phyloP scores from a whole-genome alignment of 2,329 filamentous ascomycete genomes.

The Colletotrichum limetticola region DNA sequence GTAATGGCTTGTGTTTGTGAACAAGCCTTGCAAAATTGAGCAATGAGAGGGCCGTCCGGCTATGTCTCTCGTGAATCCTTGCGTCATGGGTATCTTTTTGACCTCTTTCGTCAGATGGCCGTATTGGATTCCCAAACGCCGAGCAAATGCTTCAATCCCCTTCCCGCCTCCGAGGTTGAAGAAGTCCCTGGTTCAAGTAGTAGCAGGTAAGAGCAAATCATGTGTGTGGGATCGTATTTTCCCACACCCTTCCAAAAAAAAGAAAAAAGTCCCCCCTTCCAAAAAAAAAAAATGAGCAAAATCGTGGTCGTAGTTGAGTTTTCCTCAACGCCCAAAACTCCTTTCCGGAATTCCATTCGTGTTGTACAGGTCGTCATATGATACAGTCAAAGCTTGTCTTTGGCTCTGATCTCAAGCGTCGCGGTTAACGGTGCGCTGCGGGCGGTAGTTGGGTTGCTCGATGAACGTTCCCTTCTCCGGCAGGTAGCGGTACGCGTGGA shows the following conservation, averaged over 20 bases:
- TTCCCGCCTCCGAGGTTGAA: conserved; percentile 13
- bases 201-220: background rate
- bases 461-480: conserved; percentile 82
- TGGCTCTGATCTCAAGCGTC: conserved; percentile 41
- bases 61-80: conserved; percentile 8
- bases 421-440: conserved; percentile 66
- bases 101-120: conserved; percentile 24
- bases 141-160: conserved; percentile 29
- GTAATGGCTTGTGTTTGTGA: conserved; percentile 7
- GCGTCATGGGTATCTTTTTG: conserved; percentile 33
- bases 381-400: conserved; percentile 9
- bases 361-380: conserved; percentile 31
- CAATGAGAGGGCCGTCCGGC: conserved; percentile 8
- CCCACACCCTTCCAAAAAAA: background rate
- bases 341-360: conserved; percentile 20
- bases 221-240: conserved; percentile 12
- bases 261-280: background rate
- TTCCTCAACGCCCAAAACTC: conserved; percentile 28
- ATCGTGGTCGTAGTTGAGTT: conserved; percentile 29
- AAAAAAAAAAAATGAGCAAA: conserved; percentile 4
- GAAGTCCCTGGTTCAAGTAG: conserved; percentile 13
- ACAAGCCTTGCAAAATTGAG: conserved; percentile 27
- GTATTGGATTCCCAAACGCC: conserved; percentile 36
- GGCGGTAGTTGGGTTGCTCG: conserved; percentile 84
- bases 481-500: conserved; percentile 95